These are phyloP conservation scores for Neofusicoccum laricinum DNA, from an alignment of 2,329 filamentous ascomycete species.

Conservation along the genomic window DNA sequence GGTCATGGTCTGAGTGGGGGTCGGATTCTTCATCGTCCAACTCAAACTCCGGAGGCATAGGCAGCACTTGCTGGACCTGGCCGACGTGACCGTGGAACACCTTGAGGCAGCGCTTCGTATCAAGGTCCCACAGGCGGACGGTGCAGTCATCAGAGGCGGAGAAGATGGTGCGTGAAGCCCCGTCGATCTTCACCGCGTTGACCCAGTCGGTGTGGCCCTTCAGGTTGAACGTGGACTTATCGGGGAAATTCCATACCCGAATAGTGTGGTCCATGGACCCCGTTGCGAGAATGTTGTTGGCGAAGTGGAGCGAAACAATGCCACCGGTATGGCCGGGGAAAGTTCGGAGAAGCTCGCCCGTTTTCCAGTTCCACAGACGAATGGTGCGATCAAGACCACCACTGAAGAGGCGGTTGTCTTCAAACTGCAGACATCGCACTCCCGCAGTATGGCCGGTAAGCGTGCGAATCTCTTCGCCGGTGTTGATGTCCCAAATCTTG, in stretches of 20 bases:
- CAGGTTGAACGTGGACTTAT: slow-evolving; percentile 74
- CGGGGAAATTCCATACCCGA: slow-evolving; percentile 89
- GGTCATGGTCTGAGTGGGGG: slow-evolving; percentile 54
- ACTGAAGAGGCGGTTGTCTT: slow-evolving; percentile 85
- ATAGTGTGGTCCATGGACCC: slow-evolving; percentile 87
- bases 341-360: slow-evolving; percentile 79
- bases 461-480: slow-evolving; percentile 80
- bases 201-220: slow-evolving; percentile 92
- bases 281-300: slow-evolving; percentile 77
- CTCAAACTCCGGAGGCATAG: slow-evolving; percentile 84
- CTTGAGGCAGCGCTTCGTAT: slow-evolving; percentile 73
- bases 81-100: slow-evolving; percentile 87
- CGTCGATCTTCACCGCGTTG: slow-evolving; percentile 89
- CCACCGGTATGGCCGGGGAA: slow-evolving; percentile 76
- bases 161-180: slow-evolving; percentile 77
- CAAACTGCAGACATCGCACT: slow-evolving; percentile 87
- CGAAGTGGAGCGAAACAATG: slow-evolving; percentile 85
- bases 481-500: slow-evolving; percentile 94
- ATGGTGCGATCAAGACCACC: slow-evolving; percentile 85
- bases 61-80: slow-evolving; percentile 87
- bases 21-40: slow-evolving; percentile 67
- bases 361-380: slow-evolving; percentile 96
- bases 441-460: slow-evolving; percentile 77
- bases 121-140: slow-evolving; percentile 88
- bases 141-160: slow-evolving; percentile 93